Conservation (phyloP, 2,329 filamentous ascomycete genomes). For the Scytalidium sp. region DNA sequence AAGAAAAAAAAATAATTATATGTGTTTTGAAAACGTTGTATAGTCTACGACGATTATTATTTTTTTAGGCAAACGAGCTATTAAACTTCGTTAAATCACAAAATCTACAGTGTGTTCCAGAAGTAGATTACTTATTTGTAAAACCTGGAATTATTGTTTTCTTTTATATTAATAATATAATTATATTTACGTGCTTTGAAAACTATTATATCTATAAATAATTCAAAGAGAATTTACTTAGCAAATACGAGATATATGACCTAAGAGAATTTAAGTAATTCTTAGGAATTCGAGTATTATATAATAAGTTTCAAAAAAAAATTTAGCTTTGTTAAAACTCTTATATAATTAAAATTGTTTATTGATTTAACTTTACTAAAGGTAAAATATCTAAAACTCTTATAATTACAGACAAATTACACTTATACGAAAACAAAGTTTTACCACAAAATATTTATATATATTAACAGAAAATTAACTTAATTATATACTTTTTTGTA, state of each 20-base stretch:
- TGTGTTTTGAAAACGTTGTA: slow-evolving; percentile 26
- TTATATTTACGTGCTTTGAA: too few species aligned
- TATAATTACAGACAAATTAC: slow-evolving; percentile 7
- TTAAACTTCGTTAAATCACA: slow-evolving; percentile 11
- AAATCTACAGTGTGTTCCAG: slow-evolving; percentile 12
- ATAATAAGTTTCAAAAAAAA: slow-evolving; percentile 8
- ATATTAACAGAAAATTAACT: slow-evolving; percentile 6
- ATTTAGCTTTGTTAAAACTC: slow-evolving; percentile 16
- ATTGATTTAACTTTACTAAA: slow-evolving; percentile 8
- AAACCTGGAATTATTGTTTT: slow-evolving; percentile 13
- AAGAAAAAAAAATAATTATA: slow-evolving; percentile 9
- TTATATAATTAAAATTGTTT: slow-evolving; percentile 21
- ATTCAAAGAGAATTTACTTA: slow-evolving; percentile 19
- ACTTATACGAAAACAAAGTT: background rate
- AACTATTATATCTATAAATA: too few species aligned
- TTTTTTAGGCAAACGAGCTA: slow-evolving; percentile 21
- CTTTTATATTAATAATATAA: slow-evolving; percentile 27
- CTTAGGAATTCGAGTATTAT: slow-evolving; percentile 21
- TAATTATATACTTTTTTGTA: slow-evolving; percentile 4
- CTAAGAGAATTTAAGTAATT: slow-evolving; percentile 19
- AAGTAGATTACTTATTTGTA: slow-evolving; percentile 16
- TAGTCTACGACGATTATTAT: slow-evolving; percentile 26
- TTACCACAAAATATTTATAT: background rate
- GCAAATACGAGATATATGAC: slow-evolving; percentile 24
- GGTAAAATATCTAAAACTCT: slow-evolving; percentile 7